phyloP scores from a whole-genome alignment of 179 eudicot genomes.

The Spergularia azorica region DNA sequence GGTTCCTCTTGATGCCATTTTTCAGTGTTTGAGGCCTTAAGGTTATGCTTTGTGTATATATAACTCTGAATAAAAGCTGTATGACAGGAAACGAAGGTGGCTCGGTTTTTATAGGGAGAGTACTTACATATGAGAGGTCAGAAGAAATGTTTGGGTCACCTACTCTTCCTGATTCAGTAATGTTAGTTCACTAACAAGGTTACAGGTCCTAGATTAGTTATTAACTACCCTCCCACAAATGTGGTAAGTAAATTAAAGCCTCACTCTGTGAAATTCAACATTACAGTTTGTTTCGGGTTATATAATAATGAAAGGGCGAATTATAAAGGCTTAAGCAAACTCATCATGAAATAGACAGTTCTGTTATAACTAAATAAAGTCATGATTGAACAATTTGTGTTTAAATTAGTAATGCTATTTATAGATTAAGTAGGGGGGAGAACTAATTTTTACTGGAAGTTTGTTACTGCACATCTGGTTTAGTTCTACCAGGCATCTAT shows the following conservation, averaged over 20 bases:
- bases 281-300: too few relatives aligned
- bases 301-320: not conserved
- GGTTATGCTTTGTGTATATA: not conserved
- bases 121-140: slow-evolving; percentile 15
- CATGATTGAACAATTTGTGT: not conserved
- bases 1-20: slow-evolving; percentile 26
- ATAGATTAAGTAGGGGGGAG: not conserved
- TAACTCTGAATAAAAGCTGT: not conserved
- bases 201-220: slow-evolving; percentile 1
- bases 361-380: not conserved
- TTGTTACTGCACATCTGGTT: not conserved
- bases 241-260: not conserved
- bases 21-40: not conserved
- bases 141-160: slow-evolving; percentile 26
- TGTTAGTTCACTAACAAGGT: slow-evolving; percentile 31
- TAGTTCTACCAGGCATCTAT: not conserved
- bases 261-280: too few relatives aligned
- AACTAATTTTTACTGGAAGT: not conserved
- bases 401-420: not conserved
- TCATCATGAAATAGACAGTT: not conserved
- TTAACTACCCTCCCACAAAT: not conserved
- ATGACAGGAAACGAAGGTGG: not conserved
- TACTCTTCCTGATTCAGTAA: slow-evolving; percentile 25
- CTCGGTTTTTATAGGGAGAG: slow-evolving; percentile 24
- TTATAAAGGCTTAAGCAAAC: not conserved